These are phyloP conservation scores for Lasiosphaeria ovina DNA, from an alignment of 495 filamentous ascomycete genomes.

Conservation along the genomic window DNA sequence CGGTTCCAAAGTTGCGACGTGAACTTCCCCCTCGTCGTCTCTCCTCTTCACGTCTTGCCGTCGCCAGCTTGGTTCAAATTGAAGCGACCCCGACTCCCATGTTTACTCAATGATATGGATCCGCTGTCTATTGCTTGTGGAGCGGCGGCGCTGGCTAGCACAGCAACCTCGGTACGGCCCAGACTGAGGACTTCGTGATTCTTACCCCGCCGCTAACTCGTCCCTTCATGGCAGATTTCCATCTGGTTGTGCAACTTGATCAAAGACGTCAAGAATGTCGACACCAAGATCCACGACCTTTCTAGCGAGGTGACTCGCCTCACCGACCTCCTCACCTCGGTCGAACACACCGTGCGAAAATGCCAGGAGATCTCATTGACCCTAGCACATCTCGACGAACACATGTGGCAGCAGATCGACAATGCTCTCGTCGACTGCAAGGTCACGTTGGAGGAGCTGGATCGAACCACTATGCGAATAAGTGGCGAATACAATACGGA, in stretches of 20 bases:
- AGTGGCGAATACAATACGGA: background rate
- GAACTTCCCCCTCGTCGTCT: background rate
- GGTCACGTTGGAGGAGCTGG: background rate
- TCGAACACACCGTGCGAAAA: slow-evolving; percentile 1
- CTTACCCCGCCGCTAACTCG: background rate
- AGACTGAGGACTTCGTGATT: background rate
- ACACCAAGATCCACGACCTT: slow-evolving; percentile 5
- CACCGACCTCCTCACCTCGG: slow-evolving; percentile 2
- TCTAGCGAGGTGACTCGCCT: slow-evolving; percentile 6
- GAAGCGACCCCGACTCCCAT: background rate
- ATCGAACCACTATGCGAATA: background rate
- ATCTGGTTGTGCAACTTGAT: slow-evolving; percentile 4
- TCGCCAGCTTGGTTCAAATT: background rate
- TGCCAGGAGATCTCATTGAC: slow-evolving; percentile 5
- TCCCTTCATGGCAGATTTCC: slow-evolving; percentile 4
- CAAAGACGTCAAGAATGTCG: slow-evolving; percentile 4
- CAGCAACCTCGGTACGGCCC: slow-evolving; percentile 8
- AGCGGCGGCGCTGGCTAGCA: background rate
- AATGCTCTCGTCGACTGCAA: slow-evolving; percentile 7
- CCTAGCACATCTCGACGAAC: slow-evolving; percentile 6
- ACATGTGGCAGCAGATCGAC: slow-evolving; percentile 9
- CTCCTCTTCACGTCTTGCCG: background rate
- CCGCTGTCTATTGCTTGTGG: slow-evolving; percentile 7
- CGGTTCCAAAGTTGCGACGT: background rate
- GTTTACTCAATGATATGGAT: slow-evolving; percentile 1